phyloP scores from a whole-genome alignment of 176 grass and related monocot species.

The Elaeis guineensis region DNA sequence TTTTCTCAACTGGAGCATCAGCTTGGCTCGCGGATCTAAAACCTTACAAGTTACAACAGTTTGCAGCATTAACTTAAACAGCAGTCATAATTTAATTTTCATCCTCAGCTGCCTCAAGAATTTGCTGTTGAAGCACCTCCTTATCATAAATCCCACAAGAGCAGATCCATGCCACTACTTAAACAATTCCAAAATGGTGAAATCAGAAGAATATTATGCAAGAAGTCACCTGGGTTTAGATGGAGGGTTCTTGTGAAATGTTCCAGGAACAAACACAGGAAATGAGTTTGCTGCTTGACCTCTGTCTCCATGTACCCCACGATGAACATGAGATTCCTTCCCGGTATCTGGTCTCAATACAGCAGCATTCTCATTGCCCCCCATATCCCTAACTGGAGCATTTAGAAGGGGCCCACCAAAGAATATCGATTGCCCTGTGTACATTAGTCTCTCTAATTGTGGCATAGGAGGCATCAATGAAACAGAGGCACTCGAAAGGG shows the following conservation, averaged over 20 bases:
- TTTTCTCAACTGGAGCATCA: too few species aligned
- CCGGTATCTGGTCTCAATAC: constrained; percentile 37
- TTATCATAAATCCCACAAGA: too few species aligned
- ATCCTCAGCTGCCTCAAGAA: too few species aligned
- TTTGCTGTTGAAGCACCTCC: too few species aligned
- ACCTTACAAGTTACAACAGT: too few species aligned
- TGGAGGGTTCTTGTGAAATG: constrained; percentile 44
- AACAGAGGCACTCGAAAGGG: constrained; percentile 23
- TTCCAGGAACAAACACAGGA: constrained; percentile 65
- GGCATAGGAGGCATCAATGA: constrained; percentile 31
- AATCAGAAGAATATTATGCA: neutral
- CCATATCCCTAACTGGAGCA: constrained; percentile 15
- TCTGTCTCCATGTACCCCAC: constrained; percentile 33
- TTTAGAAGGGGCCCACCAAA: constrained; percentile 87
- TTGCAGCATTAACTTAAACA: too few species aligned
- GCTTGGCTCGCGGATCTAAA: too few species aligned
- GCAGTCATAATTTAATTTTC: too few species aligned
- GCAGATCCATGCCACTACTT: too few species aligned
- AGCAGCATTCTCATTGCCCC: constrained; percentile 3
- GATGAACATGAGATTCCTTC: constrained; percentile 39
- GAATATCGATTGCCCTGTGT: constrained; percentile 83
- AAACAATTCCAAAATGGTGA: too few species aligned
- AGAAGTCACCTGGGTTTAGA: constrained; percentile 41
- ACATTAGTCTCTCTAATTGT: constrained; percentile 52
- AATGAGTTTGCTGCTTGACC: constrained; percentile 40